Evolutionary conservation across 2,329 filamentous ascomycete genomes (phyloP), one percentile per base, ranked within the genome.

Genomic region (Emericellopsis cladophorae): DNA sequence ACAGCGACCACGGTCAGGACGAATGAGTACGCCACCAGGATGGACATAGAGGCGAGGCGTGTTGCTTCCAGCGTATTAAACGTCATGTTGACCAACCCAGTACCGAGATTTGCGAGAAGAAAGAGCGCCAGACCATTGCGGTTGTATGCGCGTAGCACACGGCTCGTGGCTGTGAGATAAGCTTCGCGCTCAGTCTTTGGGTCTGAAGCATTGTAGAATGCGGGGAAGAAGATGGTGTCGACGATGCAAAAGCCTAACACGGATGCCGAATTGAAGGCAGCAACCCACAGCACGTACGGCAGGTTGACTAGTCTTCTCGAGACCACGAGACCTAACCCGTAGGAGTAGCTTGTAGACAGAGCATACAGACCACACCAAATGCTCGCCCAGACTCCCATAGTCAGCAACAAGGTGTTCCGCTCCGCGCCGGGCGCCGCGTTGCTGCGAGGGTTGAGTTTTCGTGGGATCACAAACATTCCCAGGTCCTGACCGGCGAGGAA

Each of bases 301-400:
- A 95, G 70, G 53, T 98, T 98, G 8, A 90, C 92, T 43, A 96
- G 67, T 1, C 92, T 81, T 16, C 92, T 81, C 6, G 92, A 96
- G 7, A 95, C 87, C 12, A 70, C 70, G 23, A 94, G 68, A 7
- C 78, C 78, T 29, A 87, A 70, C 6, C 87, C 88, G 48, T 82
- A 81, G 10, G 61, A 64, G 53, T 81, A 81, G 50, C 72, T 74
- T 1, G 83, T 87, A 29, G 76, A 72, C 22, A 87, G 51, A 39
- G 74, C 66, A 61, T 88, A 95, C 11, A 94, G 65, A 1, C 65
- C 61, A 3, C 67, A 70, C 86, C 88, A 95, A 38, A 79, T 59
- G 1, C 65, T 55, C 3, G 79, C 76, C 71, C 84, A 84, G 1
- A 70, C 62, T 2, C 66, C 67, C 51, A 95, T 70, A 15, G 68